Conservation (phyloP, 352 stramenopile genomes). For the Pythium plurisporium region DNA sequence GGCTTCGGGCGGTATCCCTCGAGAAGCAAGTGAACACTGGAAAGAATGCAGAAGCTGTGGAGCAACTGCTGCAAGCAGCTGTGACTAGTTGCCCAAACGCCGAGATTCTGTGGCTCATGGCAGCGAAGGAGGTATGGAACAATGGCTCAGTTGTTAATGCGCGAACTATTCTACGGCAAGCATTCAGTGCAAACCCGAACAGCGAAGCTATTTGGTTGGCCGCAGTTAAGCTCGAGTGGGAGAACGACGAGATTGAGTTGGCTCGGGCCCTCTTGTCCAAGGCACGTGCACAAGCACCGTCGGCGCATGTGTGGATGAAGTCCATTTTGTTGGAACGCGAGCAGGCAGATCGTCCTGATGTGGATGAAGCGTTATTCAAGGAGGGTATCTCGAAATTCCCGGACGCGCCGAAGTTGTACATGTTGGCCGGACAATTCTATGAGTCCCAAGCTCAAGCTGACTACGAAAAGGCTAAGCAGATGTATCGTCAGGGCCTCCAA, state of each 20-base stretch:
- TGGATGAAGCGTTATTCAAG: slow-evolving; percentile 85
- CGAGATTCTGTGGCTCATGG: slow-evolving; percentile 98
- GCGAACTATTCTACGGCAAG: slow-evolving; percentile 92
- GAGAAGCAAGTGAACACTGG: slow-evolving; percentile 92
- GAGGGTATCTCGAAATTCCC: slow-evolving; percentile 90
- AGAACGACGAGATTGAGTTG: slow-evolving; percentile 95
- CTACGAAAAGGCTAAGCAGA: slow-evolving; percentile 82
- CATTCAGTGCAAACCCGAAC: slow-evolving; percentile 96
- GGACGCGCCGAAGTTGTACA: slow-evolving; percentile 95
- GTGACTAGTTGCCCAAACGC: slow-evolving; percentile 91
- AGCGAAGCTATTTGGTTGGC: slow-evolving; percentile 96
- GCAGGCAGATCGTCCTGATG: slow-evolving; percentile 41
- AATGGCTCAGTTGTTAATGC: slow-evolving; percentile 92
- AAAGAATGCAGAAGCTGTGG: slow-evolving; percentile 69
- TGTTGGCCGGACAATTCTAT: slow-evolving; percentile 97
- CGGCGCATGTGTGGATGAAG: slow-evolving; percentile 97
- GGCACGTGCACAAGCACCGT: slow-evolving; percentile 79
- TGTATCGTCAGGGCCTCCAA: slow-evolving; percentile 91
- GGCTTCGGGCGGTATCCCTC: slow-evolving; percentile 94
- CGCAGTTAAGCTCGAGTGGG: slow-evolving; percentile 98
- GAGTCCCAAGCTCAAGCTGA: slow-evolving; percentile 48
- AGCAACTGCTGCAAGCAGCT: slow-evolving; percentile 89
- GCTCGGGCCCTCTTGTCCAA: slow-evolving; percentile 82
- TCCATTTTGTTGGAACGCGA: slow-evolving; percentile 96
- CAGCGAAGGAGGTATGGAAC: slow-evolving; percentile 97